Conservation (phyloP, 192 early-diverging fungal genomes). For the Tieghemiomyces parasiticus region DNA sequence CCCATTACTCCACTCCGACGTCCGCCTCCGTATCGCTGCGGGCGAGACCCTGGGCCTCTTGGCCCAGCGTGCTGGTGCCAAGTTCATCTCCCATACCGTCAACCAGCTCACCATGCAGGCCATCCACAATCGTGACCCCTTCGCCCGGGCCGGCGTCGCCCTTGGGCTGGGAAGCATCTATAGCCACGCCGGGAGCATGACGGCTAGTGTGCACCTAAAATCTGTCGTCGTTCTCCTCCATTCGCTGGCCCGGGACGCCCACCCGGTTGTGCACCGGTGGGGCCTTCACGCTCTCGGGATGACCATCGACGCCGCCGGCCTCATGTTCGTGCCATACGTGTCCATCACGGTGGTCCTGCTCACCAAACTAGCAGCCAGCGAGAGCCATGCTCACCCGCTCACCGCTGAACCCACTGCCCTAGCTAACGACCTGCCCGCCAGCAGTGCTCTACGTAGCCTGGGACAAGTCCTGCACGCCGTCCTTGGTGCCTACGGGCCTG, state of each 20-base stretch:
- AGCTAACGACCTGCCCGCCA: slow-evolving; percentile 28
- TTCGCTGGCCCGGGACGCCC: slow-evolving; percentile 78
- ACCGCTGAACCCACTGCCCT: not conserved
- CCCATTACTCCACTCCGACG: slow-evolving; percentile 49
- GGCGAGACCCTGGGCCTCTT: slow-evolving; percentile 73
- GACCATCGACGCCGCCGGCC: slow-evolving; percentile 73
- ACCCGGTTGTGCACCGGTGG: slow-evolving; percentile 91
- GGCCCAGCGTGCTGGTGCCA: slow-evolving; percentile 23
- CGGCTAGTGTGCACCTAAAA: slow-evolving; percentile 61
- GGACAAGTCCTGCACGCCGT: slow-evolving; percentile 82
- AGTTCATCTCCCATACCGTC: slow-evolving; percentile 22
- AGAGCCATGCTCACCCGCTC: slow-evolving; percentile 56
- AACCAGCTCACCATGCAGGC: slow-evolving; percentile 40
- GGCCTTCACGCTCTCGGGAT: slow-evolving; percentile 71
- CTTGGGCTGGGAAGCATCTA: slow-evolving; percentile 83
- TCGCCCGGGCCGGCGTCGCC: slow-evolving; percentile 83
- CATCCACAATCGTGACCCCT: slow-evolving; percentile 82
- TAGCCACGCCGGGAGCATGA: slow-evolving; percentile 78
- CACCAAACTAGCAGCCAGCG: slow-evolving; percentile 79
- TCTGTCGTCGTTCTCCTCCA: slow-evolving; percentile 82
- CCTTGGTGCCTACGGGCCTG: slow-evolving; percentile 82
- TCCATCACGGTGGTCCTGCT: slow-evolving; percentile 72
- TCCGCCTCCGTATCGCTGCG: slow-evolving; percentile 53
- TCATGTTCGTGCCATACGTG: slow-evolving; percentile 84
- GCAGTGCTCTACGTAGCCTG: slow-evolving; percentile 40